phyloP scores from a whole-genome alignment of 2,329 filamentous ascomycete species.

The Lasiodiplodia hormozganensis region DNA sequence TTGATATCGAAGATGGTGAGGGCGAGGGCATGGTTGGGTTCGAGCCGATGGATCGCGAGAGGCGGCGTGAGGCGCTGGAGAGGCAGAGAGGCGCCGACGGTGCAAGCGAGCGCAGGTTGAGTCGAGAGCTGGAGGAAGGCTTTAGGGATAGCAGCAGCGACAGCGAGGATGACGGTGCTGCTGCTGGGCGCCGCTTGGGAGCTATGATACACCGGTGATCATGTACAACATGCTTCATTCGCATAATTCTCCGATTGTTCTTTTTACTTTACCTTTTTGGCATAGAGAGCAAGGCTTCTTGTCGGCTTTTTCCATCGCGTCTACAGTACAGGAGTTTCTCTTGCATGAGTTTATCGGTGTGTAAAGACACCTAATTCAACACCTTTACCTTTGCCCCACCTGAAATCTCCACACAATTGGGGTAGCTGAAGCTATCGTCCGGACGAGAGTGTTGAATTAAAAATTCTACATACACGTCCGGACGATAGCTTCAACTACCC shows the following conservation, averaged over 20 bases:
- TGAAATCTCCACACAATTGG: background rate
- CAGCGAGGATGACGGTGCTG: constrained; percentile 38
- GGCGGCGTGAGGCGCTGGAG: constrained; percentile 48
- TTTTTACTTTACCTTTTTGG: background rate
- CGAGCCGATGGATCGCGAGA: constrained; percentile 42
- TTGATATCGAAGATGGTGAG: constrained; percentile 51
- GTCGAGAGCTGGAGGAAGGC: constrained; percentile 78
- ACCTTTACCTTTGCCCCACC: background rate
- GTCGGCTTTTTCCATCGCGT: background rate
- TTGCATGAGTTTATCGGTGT: background rate
- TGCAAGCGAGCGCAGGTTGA: constrained; percentile 66
- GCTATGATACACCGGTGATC: constrained; percentile 16
- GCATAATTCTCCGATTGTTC: background rate
- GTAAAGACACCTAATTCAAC: background rate
- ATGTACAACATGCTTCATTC: background rate
- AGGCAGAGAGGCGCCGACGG: constrained; percentile 39
- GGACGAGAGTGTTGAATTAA: too few relatives aligned
- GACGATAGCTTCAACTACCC: too few relatives aligned
- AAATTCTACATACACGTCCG: too few relatives aligned
- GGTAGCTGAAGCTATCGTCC: too few relatives aligned
- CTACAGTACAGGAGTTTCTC: background rate
- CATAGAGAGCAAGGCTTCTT: background rate
- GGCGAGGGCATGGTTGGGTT: constrained; percentile 57
- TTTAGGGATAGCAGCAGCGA: constrained; percentile 77
- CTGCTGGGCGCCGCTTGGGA: background rate